Evolutionary conservation across 2,329 filamentous ascomycete genomes (phyloP).

Genomic region (Sclerotinia glacialis): DNA sequence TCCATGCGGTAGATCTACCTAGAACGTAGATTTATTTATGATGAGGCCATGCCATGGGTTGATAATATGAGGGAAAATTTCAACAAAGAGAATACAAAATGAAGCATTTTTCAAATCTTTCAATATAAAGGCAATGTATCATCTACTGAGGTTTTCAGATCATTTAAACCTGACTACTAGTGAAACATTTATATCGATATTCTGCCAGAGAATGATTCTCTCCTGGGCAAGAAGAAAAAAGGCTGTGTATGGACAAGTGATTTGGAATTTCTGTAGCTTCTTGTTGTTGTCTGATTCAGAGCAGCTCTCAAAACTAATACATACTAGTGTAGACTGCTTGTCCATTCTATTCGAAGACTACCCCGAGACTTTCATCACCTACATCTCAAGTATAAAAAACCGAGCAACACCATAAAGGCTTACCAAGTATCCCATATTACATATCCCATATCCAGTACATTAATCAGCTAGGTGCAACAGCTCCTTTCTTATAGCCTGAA

Average conservation of each 20-base stretch:
- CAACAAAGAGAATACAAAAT: neutral
- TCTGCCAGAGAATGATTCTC: neutral
- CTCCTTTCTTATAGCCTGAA: neutral
- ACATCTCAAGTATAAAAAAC: neutral
- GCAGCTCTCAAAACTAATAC: neutral
- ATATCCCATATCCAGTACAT: neutral
- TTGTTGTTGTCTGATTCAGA: neutral
- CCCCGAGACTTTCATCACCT: too few relatives aligned
- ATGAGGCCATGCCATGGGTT: too few relatives aligned
- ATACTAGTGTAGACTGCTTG: neutral
- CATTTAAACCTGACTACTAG: neutral
- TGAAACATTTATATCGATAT: neutral
- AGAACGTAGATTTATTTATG: too few relatives aligned
- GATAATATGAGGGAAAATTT: neutral
- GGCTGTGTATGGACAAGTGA: neutral
- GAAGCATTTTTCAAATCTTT: neutral
- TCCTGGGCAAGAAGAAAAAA: neutral
- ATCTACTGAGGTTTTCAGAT: neutral
- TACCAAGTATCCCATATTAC: neutral
- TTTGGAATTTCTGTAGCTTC: neutral
- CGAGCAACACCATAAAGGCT: neutral
- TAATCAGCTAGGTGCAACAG: neutral
- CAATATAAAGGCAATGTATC: neutral
- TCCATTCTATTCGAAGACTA: neutral
- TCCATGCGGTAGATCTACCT: neutral